Evolutionary conservation across 1,284 basidiomycete genomes (phyloP).

Genomic region (Puccinia horiana): DNA sequence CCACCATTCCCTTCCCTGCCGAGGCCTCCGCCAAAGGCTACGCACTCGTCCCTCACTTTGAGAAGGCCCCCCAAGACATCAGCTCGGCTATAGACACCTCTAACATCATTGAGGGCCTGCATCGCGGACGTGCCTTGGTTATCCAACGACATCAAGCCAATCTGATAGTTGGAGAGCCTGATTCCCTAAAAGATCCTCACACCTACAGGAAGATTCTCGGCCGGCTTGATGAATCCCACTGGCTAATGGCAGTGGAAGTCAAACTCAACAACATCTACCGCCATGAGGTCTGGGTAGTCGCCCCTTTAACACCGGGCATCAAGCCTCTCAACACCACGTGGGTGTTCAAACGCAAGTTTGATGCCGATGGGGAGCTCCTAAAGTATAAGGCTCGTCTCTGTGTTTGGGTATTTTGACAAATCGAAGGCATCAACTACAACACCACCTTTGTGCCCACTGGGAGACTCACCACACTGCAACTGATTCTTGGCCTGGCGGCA

Average conservation of each 20-base stretch:
- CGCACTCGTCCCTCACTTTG: slow-evolving; percentile 2
- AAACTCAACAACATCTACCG: neutral
- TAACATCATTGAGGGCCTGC: neutral
- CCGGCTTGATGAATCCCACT: neutral
- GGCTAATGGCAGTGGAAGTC: neutral
- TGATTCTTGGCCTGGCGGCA: neutral
- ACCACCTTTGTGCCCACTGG: neutral
- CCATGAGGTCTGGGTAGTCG: neutral
- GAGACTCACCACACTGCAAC: neutral
- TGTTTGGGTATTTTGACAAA: too few species aligned
- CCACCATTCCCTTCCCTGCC: too few species aligned
- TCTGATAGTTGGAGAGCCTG: neutral
- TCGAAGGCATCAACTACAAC: too few species aligned
- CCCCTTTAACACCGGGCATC: neutral
- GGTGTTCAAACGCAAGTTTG: too few species aligned
- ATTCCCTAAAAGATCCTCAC: neutral
- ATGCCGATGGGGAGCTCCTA: too few species aligned
- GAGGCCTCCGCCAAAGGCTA: neutral
- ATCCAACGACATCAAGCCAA: too few species aligned
- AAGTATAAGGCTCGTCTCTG: too few species aligned
- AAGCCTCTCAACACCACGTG: neutral
- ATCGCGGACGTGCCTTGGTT: neutral
- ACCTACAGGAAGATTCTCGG: neutral
- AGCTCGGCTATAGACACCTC: neutral
- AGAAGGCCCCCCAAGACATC: neutral